Base-by-base conservation (phyloP, 108 stramenopile species). In the Craspedostauros australis region DNA sequence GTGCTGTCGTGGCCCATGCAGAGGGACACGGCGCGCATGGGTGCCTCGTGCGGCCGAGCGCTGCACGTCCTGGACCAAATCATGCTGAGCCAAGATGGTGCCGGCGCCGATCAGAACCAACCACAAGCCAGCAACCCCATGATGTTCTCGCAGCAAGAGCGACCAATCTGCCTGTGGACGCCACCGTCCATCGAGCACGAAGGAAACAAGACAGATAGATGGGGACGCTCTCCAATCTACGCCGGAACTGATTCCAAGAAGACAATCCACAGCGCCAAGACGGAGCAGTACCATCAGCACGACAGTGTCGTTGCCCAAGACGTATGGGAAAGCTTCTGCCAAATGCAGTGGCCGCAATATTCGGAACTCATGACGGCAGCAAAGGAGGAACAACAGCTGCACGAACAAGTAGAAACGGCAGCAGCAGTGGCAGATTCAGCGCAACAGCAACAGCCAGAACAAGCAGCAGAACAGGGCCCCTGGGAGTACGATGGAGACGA, bases 1-100 rank as follows among this genome's bases (percentile, higher is more conserved):
- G 65, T 76, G 22, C 66, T 76, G 5, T 40, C 48, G 0, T 76
- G 75, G 75, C 75, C 75, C 18, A 0, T 68, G 0, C 62, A 60
- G 30, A 24, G 15, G 7, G 72, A 64, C 22, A 59, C 58, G 11
- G 55, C 50, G 20, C 44, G 45, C 28, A 58, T 58, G 66, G 73
- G 61, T n/a, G 60, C 56, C 18, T 14, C 68, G 26, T 62, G 64
- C 46, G 72, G 68, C 20, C 50, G 56, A 19, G 65, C 58, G n/a
- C 50, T 73, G 39, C 36, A 56, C 31, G 50, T 64, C 22, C 27
- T 73, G 4, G 72, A 73, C 18, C 47, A 46, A 2, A 26, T 73
- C 2, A 4, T 59, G 20, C 4, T 21, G 5, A 56, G 49, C 25
- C 39, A 39, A 14, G 23, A 53, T 14, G 20, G 38, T 0, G 4